Evolutionary conservation across 441 rosid genomes (phyloP).

Genomic region (Cnidoscolus chayamansa): DNA sequence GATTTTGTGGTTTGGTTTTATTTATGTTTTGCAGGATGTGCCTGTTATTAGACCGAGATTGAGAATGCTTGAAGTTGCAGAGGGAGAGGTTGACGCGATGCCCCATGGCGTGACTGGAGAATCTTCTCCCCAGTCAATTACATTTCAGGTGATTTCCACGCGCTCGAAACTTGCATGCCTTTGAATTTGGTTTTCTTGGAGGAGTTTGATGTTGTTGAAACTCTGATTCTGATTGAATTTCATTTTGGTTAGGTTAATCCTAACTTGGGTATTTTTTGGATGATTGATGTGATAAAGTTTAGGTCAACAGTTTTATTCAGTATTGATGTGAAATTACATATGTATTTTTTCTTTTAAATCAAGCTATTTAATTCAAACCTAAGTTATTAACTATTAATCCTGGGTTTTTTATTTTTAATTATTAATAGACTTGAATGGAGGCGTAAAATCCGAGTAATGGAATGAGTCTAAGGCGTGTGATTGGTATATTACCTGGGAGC

Average conservation of each 20-base stretch:
- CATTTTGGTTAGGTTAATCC: background rate
- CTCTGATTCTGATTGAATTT: background rate
- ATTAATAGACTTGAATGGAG: too few relatives aligned
- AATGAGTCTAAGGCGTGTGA: background rate
- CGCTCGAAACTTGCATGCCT: background rate
- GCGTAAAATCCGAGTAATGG: too few relatives aligned
- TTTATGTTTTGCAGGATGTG: conserved; percentile 40
- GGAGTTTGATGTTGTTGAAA: background rate
- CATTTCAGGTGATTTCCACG: conserved; percentile 58
- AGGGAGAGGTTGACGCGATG: conserved; percentile 38
- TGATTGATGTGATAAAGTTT: background rate
- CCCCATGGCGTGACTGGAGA: conserved; percentile 72
- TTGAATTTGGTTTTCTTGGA: background rate
- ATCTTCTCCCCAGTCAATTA: conserved; percentile 49
- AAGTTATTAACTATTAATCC: background rate
- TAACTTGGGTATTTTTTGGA: background rate
- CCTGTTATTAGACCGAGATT: conserved; percentile 45
- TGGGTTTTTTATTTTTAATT: background rate
- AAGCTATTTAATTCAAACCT: background rate
- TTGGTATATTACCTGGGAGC: too few relatives aligned
- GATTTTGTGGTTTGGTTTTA: conserved; percentile 14
- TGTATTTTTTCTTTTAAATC: background rate
- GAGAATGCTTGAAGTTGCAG: conserved; percentile 51
- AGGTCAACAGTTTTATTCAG: background rate
- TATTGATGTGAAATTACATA: too few relatives aligned